Conservation (phyloP, 345 rosid species). For the Rhizophora mangle region DNA sequence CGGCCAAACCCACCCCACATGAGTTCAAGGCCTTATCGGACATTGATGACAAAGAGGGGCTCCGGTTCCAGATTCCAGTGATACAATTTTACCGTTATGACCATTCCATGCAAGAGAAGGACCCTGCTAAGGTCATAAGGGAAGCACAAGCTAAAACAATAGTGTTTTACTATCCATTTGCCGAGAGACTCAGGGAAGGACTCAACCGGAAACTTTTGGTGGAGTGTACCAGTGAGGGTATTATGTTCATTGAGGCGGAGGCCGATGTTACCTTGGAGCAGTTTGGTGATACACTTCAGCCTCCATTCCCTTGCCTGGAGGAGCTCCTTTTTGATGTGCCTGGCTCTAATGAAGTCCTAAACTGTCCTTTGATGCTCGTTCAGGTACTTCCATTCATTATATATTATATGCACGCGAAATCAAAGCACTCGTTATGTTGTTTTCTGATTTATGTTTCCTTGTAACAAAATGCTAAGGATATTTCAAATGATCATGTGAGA, state of each 20-base stretch:
- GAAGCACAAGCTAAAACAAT: conserved; percentile 16
- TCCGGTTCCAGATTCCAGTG: conserved; percentile 14
- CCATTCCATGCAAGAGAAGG: conserved; percentile 10
- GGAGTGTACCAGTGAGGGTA: conserved; percentile 24
- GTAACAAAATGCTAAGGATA: too few relatives aligned
- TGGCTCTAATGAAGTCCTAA: conserved; percentile 2
- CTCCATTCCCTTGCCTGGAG: conserved; percentile 24
- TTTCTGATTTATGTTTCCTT: too few relatives aligned
- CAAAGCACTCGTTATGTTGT: too few relatives aligned
- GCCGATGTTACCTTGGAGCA: conserved; percentile 16
- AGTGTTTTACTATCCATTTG: conserved; percentile 21
- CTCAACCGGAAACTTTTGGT: conserved; percentile 10
- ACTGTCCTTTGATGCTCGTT: conserved; percentile 17
- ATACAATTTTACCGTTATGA: neutral
- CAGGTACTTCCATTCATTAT: conserved; percentile 8
- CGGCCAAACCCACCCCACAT: conserved; percentile 18
- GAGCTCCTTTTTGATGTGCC: conserved; percentile 22
- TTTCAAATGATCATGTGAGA: too few relatives aligned
- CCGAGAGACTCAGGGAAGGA: conserved; percentile 24
- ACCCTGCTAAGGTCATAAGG: conserved; percentile 1
- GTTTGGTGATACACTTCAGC: conserved; percentile 18
- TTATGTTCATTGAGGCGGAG: conserved; percentile 17
- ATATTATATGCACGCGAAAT: too few relatives aligned
- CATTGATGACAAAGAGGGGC: conserved; percentile 23
- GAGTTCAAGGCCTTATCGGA: conserved; percentile 23